These are phyloP conservation scores for Pseudovirgaria hyperparasitica DNA, from an alignment of 2,329 filamentous ascomycete genomes.

Conservation along the genomic window DNA sequence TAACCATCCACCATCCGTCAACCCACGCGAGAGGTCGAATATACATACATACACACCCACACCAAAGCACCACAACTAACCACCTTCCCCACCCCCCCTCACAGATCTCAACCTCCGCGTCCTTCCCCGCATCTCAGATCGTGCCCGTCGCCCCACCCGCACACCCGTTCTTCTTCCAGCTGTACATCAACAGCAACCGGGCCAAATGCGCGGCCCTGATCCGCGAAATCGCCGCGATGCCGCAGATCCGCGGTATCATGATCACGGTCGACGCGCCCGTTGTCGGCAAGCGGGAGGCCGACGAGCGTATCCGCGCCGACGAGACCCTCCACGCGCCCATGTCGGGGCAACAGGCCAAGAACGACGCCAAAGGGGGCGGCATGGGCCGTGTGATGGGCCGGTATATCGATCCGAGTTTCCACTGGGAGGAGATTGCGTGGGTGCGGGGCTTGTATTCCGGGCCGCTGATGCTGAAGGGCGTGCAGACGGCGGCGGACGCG, in stretches of 20 bases:
- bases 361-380: slow-evolving; percentile 41
- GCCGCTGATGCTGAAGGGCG: slow-evolving; percentile 26
- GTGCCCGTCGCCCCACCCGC: slow-evolving; percentile 1
- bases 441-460: slow-evolving; percentile 13
- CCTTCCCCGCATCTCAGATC: slow-evolving; percentile 1
- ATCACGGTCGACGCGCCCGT: slow-evolving; percentile 15
- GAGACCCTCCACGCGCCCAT: slow-evolving; percentile 22
- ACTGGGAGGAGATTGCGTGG: slow-evolving; percentile 30
- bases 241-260: slow-evolving; percentile 9
- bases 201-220: slow-evolving; percentile 5
- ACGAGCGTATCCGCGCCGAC: slow-evolving; percentile 23
- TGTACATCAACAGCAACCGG: slow-evolving; percentile 13
- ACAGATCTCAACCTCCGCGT: slow-evolving; percentile 6
- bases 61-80: not conserved
- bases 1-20: slow-evolving; percentile 8
- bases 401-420: slow-evolving; percentile 43
- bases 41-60: slow-evolving; percentile 4
- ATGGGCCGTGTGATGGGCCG: slow-evolving; percentile 42
- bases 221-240: slow-evolving; percentile 6
- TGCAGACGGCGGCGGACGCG: slow-evolving; percentile 25
- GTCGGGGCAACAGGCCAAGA: slow-evolving; percentile 35
- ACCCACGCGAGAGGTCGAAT: slow-evolving; percentile 11
- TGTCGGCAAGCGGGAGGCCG: slow-evolving; percentile 13
- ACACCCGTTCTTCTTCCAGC: slow-evolving; percentile 14
- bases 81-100: slow-evolving; percentile 3